Evolutionary conservation across 305 asterid genomes (phyloP).

Genomic region (Solanum hybrid): DNA sequence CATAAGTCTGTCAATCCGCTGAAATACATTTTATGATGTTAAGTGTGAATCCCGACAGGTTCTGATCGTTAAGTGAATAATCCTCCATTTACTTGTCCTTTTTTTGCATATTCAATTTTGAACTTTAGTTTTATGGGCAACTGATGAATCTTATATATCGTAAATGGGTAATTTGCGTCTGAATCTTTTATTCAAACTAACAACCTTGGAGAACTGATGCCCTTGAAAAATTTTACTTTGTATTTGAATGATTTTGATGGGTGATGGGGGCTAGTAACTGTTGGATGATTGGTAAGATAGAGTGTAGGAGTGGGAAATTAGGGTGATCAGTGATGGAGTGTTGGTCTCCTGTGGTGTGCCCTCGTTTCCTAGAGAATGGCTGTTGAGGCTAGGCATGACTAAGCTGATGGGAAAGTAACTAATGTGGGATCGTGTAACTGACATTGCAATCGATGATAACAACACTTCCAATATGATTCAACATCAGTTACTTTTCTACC

Average conservation of each 20-base stretch:
- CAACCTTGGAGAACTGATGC: conserved; percentile 58
- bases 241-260: background rate
- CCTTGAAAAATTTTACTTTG: background rate
- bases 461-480: background rate
- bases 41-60: conserved; percentile 59
- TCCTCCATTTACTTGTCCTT: background rate
- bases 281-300: too few species aligned
- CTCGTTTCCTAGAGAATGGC: background rate
- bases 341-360: too few species aligned
- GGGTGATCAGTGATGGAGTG: background rate
- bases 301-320: background rate
- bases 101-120: background rate
- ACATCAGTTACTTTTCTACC: background rate
- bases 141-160: conserved; percentile 1
- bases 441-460: background rate
- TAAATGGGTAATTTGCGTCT: conserved; percentile 59
- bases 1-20: conserved; percentile 49
- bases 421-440: background rate
- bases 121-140: background rate
- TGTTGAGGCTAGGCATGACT: background rate
- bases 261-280: background rate
- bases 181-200: conserved; percentile 26
- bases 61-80: conserved; percentile 18
- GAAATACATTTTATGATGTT: conserved; percentile 32
- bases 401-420: background rate